phyloP scores from a whole-genome alignment of 169 alveolate species.

The Cryptosporidium sp. region DNA sequence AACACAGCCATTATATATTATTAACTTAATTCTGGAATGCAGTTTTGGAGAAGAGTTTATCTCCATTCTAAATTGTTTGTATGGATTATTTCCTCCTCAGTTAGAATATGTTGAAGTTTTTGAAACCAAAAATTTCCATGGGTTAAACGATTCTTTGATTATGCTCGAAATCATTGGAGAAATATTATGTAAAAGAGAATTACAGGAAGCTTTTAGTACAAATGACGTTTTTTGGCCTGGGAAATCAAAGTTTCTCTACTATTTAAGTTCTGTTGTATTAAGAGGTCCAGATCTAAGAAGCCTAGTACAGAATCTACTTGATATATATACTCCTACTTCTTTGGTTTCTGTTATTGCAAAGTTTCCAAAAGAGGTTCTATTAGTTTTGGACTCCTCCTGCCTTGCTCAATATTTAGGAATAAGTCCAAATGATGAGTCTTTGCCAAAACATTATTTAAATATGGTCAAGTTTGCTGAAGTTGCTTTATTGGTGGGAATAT shows the following conservation, averaged over 20 bases:
- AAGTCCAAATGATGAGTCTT: constrained; percentile 16
- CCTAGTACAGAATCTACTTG: not conserved
- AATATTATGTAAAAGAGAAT: constrained; percentile 37
- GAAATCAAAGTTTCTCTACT: constrained; percentile 23
- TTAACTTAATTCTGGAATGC: constrained; percentile 34
- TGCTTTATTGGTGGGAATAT: constrained; percentile 35
- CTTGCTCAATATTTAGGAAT: constrained; percentile 22
- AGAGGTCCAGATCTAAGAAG: constrained; percentile 43
- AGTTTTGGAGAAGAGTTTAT: constrained; percentile 33
- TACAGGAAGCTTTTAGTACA: constrained; percentile 26
- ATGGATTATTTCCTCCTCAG: constrained; percentile 39
- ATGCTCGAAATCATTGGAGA: constrained; percentile 50
- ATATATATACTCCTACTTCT: constrained; percentile 36
- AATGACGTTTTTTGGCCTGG: constrained; percentile 43
- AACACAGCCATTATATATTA: constrained; percentile 34
- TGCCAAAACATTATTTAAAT: constrained; percentile 14
- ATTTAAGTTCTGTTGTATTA: constrained; percentile 9
- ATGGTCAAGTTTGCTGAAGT: constrained; percentile 44
- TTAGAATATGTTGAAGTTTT: not conserved
- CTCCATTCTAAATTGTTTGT: constrained; percentile 17
- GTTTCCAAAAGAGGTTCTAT: constrained; percentile 12
- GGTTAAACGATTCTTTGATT: constrained; percentile 22
- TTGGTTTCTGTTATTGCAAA: constrained; percentile 20
- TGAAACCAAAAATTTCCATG: constrained; percentile 27
- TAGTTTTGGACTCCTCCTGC: constrained; percentile 10